Conservation (phyloP, 768 basidiomycete species). For the Psilocybe azurescens region DNA sequence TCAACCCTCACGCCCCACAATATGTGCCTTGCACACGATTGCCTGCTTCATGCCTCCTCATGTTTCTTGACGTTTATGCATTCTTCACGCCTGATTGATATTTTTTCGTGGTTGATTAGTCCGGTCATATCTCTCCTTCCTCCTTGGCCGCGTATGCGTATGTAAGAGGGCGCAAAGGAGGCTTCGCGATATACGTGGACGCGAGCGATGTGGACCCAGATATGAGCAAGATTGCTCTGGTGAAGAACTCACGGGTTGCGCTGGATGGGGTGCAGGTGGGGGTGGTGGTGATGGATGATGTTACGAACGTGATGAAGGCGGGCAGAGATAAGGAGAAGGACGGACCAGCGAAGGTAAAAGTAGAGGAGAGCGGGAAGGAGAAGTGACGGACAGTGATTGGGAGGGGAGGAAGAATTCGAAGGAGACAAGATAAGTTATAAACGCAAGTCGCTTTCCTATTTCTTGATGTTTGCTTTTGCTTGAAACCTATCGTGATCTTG, state of each 20-base stretch:
- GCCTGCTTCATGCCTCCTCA: no score
- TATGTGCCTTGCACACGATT: no score
- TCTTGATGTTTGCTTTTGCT: not conserved
- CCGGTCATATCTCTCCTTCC: no score
- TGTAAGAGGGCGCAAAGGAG: constrained; percentile 32
- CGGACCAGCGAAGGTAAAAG: constrained; percentile 40
- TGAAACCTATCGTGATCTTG: not conserved
- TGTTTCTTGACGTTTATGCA: no score
- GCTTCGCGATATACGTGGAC: constrained; percentile 78
- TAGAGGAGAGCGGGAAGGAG: constrained; percentile 45
- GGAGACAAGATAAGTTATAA: constrained; percentile 42
- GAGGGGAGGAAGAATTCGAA: constrained; percentile 70
- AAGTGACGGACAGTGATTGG: constrained; percentile 90
- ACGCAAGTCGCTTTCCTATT: constrained; percentile 37
- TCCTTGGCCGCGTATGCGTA: not conserved
- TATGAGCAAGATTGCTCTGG: constrained; percentile 70
- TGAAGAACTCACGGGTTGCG: constrained; percentile 76
- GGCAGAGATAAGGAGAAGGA: constrained; percentile 27
- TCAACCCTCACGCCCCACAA: no score
- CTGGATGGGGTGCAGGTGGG: constrained; percentile 49
- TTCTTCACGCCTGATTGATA: no score
- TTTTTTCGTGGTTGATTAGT: no score
- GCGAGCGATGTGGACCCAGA: constrained; percentile 59
- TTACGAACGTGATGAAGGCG: constrained; percentile 56
- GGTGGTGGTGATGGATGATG: constrained; percentile 38